A percentile compares a stretch with the other conserved stretches of the same genome.
Conservation (phyloP, 495 filamentous ascomycete species). For the Daldinia caldariorum region DNA sequence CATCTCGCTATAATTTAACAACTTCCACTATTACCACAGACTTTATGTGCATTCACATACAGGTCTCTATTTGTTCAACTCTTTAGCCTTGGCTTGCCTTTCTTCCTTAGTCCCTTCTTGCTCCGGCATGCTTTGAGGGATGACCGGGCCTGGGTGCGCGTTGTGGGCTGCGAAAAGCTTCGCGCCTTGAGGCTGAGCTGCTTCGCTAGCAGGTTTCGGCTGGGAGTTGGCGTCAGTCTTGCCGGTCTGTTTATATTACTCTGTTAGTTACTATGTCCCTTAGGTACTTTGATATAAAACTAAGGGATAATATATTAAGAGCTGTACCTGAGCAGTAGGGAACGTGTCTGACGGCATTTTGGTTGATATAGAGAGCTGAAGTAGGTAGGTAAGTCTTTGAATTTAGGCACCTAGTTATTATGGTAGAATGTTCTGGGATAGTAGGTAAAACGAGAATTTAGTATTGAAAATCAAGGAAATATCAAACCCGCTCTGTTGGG, state of each 20-base stretch:
- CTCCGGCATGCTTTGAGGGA: constrained; percentile 57
- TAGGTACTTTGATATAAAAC: not conserved
- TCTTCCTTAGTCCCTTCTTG: constrained; percentile 74
- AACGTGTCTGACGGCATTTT: constrained; percentile 46
- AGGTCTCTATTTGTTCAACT: constrained; percentile 70
- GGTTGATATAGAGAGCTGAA: constrained; percentile 9
- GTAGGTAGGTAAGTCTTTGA: constrained; percentile 3
- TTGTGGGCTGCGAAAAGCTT: constrained; percentile 56
- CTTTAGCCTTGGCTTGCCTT: constrained; percentile 67
- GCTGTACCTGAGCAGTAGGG: constrained; percentile 40
- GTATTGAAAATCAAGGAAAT: not conserved
- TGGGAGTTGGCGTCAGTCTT: constrained; percentile 46
- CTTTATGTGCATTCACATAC: not conserved
- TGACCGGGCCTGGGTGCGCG: constrained; percentile 61
- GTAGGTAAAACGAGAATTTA: no score
- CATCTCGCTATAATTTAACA: constrained; percentile 7
- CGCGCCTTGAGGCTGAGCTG: constrained; percentile 43
- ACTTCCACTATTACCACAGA: constrained; percentile 6
- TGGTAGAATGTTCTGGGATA: not conserved
- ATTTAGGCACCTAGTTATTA: no score
- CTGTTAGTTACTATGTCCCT: constrained; percentile 2
- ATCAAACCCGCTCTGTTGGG: not conserved
- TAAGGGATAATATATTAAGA: not conserved
- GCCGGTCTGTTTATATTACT: constrained; percentile 39
- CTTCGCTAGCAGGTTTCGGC: constrained; percentile 48